These are phyloP conservation scores for Phytophthora aleatoria DNA, from an alignment of 352 stramenopile species.

Conservation along the genomic window DNA sequence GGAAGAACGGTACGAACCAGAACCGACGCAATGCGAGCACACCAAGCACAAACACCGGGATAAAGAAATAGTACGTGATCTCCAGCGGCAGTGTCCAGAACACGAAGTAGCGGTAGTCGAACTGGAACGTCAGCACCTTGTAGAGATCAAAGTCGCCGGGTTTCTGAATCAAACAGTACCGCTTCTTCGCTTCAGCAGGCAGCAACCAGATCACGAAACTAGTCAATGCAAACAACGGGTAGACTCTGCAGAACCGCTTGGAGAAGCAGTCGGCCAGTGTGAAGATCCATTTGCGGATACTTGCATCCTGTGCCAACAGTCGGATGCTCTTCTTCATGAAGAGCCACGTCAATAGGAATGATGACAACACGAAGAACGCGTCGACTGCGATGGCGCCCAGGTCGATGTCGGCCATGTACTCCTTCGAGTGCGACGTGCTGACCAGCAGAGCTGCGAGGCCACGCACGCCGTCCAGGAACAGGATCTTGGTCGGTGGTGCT, in stretches of 20 bases:
- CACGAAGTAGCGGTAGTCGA: conserved; percentile 40
- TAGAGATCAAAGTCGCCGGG: conserved; percentile 35
- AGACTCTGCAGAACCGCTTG: conserved; percentile 59
- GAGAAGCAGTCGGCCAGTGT: conserved; percentile 48
- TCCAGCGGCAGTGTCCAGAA: conserved; percentile 59
- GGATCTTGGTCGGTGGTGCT: conserved; percentile 20
- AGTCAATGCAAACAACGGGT: conserved; percentile 52
- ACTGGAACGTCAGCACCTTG: conserved; percentile 46
- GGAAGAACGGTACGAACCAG: conserved; percentile 39
- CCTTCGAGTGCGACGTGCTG: conserved; percentile 32
- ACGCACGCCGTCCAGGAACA: conserved; percentile 48
- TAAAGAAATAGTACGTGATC: conserved; percentile 53
- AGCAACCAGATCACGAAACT: conserved; percentile 35
- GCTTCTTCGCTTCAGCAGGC: conserved; percentile 26
- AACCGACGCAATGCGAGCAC: conserved; percentile 25
- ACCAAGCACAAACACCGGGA: conserved; percentile 38
- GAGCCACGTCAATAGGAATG: conserved; percentile 47
- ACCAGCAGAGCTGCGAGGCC: conserved; percentile 46
- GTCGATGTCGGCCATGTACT: conserved; percentile 36
- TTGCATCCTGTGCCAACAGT: conserved; percentile 28
- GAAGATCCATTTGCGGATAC: conserved; percentile 23
- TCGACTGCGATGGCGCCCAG: conserved; percentile 41
- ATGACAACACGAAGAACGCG: conserved; percentile 53
- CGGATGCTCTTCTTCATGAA: conserved; percentile 41
- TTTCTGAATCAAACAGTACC: conserved; percentile 40